A percentile compares a stretch with the other conserved stretches of the same genome.
phyloP scores from a whole-genome alignment of 2,329 filamentous ascomycete genomes.

The Aschersonia sp. region DNA sequence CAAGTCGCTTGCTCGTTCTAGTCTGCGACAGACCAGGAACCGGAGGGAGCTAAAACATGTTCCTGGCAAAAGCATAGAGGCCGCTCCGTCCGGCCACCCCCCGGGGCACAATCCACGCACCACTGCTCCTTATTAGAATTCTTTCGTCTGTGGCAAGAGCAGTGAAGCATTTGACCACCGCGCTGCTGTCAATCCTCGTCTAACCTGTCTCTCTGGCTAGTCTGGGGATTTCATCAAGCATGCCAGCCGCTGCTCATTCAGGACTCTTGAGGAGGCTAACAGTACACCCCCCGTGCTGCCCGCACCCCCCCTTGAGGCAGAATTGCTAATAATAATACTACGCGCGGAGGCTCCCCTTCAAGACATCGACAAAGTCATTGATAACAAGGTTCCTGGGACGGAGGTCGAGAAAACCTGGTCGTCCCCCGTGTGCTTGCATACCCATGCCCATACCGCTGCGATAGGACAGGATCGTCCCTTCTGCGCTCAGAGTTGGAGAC shows the following conservation, averaged over 20 bases:
- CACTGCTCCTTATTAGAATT: no score
- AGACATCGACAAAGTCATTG: slow-evolving; percentile 3
- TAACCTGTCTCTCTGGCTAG: no score
- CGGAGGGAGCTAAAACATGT: background rate
- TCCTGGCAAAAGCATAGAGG: background rate
- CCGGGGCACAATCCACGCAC: no score
- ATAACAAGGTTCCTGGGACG: slow-evolving; percentile 5
- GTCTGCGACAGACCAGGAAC: background rate
- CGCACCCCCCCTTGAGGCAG: background rate
- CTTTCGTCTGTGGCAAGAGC: no score
- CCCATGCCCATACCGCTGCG: slow-evolving; percentile 1
- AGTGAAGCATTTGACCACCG: no score
- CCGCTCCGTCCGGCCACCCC: no score
- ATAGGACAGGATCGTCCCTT: slow-evolving; percentile 6
- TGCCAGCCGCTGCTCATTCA: no score
- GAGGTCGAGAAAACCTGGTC: slow-evolving; percentile 3
- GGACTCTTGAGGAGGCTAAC: no score
- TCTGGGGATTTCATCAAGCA: no score
- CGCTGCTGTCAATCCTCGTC: no score
- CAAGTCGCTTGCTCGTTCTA: background rate
- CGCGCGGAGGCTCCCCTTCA: slow-evolving; percentile 4
- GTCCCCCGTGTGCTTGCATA: slow-evolving; percentile 2
- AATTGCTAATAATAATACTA: background rate
- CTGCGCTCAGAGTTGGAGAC: background rate
- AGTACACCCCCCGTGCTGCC: background rate